These are phyloP conservation scores for Vitis hybrid DNA, from an alignment of 177 flowering plant genomes.

Conservation along the genomic window DNA sequence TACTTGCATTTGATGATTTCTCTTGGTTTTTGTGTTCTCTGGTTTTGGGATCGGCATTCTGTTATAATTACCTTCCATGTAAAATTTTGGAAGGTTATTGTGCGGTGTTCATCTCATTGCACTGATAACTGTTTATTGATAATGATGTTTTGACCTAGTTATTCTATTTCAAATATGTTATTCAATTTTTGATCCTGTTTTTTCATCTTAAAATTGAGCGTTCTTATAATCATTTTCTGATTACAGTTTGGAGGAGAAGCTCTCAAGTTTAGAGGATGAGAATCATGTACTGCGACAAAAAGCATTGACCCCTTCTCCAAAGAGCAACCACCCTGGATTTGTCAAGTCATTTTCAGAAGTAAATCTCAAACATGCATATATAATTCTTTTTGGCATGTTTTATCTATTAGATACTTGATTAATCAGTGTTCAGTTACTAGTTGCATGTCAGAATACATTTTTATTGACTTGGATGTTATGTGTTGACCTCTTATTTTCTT, in stretches of 20 bases:
- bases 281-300: constrained; percentile 86
- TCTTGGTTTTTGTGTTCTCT: neutral
- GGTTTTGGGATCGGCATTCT: neutral
- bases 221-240: constrained; percentile 12
- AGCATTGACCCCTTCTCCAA: constrained; percentile 60
- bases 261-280: constrained; percentile 68
- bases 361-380: constrained; percentile 4
- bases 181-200: neutral
- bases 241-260: constrained; percentile 79
- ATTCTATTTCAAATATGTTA: neutral
- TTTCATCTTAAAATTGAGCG: neutral
- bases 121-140: no score
- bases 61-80: neutral
- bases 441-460: no score
- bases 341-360: constrained; percentile 62
- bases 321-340: constrained; percentile 45
- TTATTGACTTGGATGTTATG: neutral
- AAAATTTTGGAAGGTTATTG: neutral
- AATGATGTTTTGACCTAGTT: neutral
- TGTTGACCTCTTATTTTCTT: constrained; percentile 13
- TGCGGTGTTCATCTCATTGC: neutral
- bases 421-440: no score
- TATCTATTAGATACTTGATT: no score
- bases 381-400: neutral
- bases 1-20: neutral